phyloP scores from a whole-genome alignment of 192 early-diverging fungal genomes.

The Globomyces pollinis-pini region DNA sequence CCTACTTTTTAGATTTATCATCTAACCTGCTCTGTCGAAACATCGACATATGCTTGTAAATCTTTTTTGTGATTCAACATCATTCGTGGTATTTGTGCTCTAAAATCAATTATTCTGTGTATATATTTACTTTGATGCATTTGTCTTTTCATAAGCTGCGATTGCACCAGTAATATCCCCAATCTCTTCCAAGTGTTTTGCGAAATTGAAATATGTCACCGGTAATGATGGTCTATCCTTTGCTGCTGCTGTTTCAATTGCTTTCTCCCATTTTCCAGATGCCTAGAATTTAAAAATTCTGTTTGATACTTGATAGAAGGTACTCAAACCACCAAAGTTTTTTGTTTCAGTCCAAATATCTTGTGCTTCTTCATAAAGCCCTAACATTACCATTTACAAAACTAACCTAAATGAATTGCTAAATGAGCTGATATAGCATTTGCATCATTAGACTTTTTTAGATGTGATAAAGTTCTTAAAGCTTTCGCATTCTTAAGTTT shows the following conservation, averaged over 20 bases:
- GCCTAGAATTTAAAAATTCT: neutral
- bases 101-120: slow-evolving; percentile 1
- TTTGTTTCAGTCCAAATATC: neutral
- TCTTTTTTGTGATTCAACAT: slow-evolving; percentile 14
- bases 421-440: slow-evolving; percentile 5
- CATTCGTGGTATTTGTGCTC: slow-evolving; percentile 27
- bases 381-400: no score
- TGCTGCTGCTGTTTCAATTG: slow-evolving; percentile 31
- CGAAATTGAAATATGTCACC: slow-evolving; percentile 41
- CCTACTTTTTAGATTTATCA: slow-evolving; percentile 3
- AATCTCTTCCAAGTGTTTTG: slow-evolving; percentile 30
- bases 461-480: slow-evolving; percentile 7
- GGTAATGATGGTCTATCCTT: slow-evolving; percentile 35
- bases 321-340: neutral
- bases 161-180: slow-evolving; percentile 42
- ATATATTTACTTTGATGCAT: slow-evolving; percentile 16
- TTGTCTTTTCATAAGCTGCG: slow-evolving; percentile 45
- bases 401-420: slow-evolving; percentile 26
- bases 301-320: slow-evolving; percentile 10
- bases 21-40: no score
- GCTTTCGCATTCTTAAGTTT: slow-evolving; percentile 39
- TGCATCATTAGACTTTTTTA: neutral
- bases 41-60: slow-evolving; percentile 29
- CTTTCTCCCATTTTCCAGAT: slow-evolving; percentile 38
- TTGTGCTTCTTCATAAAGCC: slow-evolving; percentile 12